Evolutionary conservation across 192 early-diverging fungal genomes (phyloP).

Genomic region (Podila clonocystis): DNA sequence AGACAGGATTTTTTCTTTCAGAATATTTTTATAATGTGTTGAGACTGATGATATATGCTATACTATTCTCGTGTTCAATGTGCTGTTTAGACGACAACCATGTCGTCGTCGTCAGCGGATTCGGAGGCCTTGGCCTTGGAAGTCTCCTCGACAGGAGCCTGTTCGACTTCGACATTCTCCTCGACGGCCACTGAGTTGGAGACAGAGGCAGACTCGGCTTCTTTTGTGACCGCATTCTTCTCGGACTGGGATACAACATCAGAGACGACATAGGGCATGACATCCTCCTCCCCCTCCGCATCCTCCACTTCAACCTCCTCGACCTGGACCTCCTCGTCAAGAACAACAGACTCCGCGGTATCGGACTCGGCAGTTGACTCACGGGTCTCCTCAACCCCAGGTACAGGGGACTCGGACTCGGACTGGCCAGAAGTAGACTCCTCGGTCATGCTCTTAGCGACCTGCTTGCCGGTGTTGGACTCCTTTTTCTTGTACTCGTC

Average conservation of each 20-base stretch:
- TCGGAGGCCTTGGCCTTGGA: neutral
- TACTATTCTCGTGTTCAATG: no score
- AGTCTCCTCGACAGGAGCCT: neutral
- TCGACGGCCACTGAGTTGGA: neutral
- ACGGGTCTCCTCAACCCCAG: neutral
- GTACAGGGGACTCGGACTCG: neutral
- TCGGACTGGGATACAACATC: neutral
- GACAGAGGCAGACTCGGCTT: neutral
- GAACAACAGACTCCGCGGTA: neutral
- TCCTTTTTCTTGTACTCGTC: slow-evolving; percentile 19
- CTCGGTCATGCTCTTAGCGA: neutral
- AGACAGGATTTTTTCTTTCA: no score
- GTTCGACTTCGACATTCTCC: neutral
- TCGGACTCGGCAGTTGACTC: neutral
- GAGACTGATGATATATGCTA: no score
- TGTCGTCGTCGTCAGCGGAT: neutral
- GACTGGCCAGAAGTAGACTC: neutral
- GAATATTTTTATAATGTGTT: no score
- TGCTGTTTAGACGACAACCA: neutral
- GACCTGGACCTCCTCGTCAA: neutral
- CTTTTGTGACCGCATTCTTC: no score
- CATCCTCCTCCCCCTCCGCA: no score
- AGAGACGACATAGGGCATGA: no score
- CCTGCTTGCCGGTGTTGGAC: slow-evolving; percentile 28
- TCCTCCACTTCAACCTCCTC: no score